A percentile compares a stretch with the other conserved stretches of the same genome.
Conservation (phyloP, 805 yeast species). For the Alloascoidea hylecoeti region DNA sequence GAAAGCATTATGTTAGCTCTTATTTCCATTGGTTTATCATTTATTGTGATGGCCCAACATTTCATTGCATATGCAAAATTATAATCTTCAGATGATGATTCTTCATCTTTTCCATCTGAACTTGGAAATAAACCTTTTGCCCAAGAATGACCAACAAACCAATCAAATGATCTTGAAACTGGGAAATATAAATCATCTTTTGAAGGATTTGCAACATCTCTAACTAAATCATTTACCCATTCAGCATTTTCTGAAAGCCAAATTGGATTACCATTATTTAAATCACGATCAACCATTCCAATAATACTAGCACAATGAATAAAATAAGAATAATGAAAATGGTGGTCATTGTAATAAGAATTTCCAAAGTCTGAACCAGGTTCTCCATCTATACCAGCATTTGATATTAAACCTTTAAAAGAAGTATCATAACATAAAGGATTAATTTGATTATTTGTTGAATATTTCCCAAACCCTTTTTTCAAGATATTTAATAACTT, state of each 20-base stretch:
- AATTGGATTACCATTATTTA: slow-evolving; percentile 25
- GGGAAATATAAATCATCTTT: slow-evolving; percentile 42
- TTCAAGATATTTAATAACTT: slow-evolving; percentile 44
- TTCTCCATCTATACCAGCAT: neutral
- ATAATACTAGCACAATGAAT: slow-evolving; percentile 74
- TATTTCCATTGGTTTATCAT: slow-evolving; percentile 34
- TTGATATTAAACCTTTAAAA: slow-evolving; percentile 24
- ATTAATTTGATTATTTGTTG: slow-evolving; percentile 48
- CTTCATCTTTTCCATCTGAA: slow-evolving; percentile 62
- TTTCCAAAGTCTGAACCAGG: slow-evolving; percentile 59
- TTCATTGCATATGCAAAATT: slow-evolving; percentile 57
- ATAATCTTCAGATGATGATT: slow-evolving; percentile 58
- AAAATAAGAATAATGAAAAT: slow-evolving; percentile 77
- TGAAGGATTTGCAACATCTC: slow-evolving; percentile 56
- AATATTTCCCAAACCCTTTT: slow-evolving; percentile 54
- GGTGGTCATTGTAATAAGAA: slow-evolving; percentile 74
- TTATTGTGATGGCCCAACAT: slow-evolving; percentile 49
- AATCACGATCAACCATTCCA: slow-evolving; percentile 42
- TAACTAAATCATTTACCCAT: slow-evolving; percentile 46
- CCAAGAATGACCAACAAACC: slow-evolving; percentile 65
- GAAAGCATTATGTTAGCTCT: slow-evolving; percentile 47
- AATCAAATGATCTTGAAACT: slow-evolving; percentile 50
- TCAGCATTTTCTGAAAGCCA: slow-evolving; percentile 34
- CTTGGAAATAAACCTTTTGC: slow-evolving; percentile 53
- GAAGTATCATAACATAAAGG: slow-evolving; percentile 70